Evolutionary conservation across 2,329 filamentous ascomycete species (phyloP).

Genomic region (Colletotrichum falcatum): DNA sequence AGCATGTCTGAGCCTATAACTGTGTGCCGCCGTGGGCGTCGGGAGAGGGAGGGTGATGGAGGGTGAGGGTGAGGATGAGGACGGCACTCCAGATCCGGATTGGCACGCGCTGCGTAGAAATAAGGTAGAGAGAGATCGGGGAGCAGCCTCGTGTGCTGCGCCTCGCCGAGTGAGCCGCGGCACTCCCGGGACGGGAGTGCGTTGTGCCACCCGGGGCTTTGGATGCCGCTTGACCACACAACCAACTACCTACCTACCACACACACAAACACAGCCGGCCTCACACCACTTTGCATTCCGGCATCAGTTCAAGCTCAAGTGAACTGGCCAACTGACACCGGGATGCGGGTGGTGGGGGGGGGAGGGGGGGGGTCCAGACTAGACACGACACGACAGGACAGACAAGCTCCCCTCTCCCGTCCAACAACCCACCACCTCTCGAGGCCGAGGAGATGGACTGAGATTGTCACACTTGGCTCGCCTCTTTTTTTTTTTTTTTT

Average conservation of each 20-base stretch:
- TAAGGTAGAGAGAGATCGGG: constrained; percentile 2
- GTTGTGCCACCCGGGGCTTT: neutral
- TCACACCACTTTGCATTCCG: neutral
- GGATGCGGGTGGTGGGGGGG: no score
- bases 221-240: neutral
- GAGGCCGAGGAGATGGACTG: neutral
- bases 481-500: no score
- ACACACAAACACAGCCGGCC: no score
- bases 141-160: neutral
- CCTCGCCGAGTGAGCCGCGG: constrained; percentile 1
- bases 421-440: neutral
- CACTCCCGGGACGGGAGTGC: neutral
- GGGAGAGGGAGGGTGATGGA: no score
- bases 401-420: neutral
- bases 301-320: neutral
- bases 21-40: neutral
- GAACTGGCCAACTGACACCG: neutral
- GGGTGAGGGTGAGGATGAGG: no score
- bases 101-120: neutral
- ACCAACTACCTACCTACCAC: no score
- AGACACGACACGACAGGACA: neutral
- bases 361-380: no score
- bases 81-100: neutral
- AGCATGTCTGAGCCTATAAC: neutral
- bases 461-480: neutral